Evolutionary conservation across 805 yeast species (phyloP), one percentile per base, ranked within the genome.

Genomic region (Limtongia smithiae): DNA sequence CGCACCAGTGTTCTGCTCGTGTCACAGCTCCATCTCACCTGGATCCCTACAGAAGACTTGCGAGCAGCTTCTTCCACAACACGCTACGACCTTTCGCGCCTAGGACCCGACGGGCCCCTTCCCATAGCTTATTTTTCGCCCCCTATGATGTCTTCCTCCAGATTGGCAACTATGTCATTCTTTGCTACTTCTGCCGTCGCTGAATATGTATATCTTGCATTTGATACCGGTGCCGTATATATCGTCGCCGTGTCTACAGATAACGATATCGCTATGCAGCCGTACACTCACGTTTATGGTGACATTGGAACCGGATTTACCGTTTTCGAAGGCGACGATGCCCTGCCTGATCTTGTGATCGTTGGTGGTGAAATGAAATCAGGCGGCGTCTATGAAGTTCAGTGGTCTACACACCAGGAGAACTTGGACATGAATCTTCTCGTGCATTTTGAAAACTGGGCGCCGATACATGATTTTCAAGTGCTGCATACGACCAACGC

Each of bases 191-290:
- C 24, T 22, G 8, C 42, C n/a, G 4, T 38, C 5, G 15, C 15
- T 3, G 57, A 53, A 17, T 50, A 46, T 34, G 35, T 53, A 18
- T 53, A 45, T 24, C 27, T 53, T 15, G 50, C 51, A 4, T 53
- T 53, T 39, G 51, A 50, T 12, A 21, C 38, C 15, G 57, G 57
- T 14, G 46, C 39, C 18, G 39, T 53, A 11, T 46, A 39, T 41
- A 17, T 41, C 8, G 36, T 50, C 1, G 44, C 46, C 20, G 7
- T 44, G 18, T 12, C 27, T 7, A 31, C 41, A 17, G 18, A 9
- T 1, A 27, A 20, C 28, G 7, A 21, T 7, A 14, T 40, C 24
- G 21, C 9, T 15, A 11, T 41, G 14, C 24, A 12, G 4, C 28
- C 12, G 4, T 49, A 30, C 33, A 25, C 56, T 1, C 32, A 7